phyloP scores from a whole-genome alignment of 495 filamentous ascomycete genomes.

The Neurospora sp. region DNA sequence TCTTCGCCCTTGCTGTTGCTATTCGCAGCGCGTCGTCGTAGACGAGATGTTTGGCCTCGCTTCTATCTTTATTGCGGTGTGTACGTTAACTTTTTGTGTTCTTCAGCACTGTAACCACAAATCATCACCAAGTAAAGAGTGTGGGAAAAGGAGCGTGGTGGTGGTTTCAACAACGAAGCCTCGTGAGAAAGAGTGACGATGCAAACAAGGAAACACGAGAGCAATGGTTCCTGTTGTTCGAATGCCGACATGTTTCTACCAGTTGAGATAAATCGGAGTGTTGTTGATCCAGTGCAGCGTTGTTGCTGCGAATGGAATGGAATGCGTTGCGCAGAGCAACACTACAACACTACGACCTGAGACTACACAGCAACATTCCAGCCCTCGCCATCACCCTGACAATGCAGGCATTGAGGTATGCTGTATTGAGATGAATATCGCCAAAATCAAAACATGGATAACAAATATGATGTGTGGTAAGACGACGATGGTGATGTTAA shows the following conservation, averaged over 20 bases:
- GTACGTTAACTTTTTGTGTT: too few species aligned
- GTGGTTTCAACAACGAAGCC: not conserved
- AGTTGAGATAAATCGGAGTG: not conserved
- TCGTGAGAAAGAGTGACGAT: not conserved
- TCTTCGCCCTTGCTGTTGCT: not conserved
- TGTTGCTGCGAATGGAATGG: slow-evolving; percentile 2
- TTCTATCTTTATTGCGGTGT: not conserved
- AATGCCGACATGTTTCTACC: not conserved
- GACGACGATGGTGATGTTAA: not conserved
- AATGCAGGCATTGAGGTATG: not conserved
- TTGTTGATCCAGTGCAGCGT: not conserved
- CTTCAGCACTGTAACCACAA: too few species aligned
- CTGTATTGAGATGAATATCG: not conserved
- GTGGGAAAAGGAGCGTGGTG: not conserved
- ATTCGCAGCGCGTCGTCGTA: not conserved
- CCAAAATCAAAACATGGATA: not conserved
- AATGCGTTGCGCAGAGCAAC: slow-evolving; percentile 12
- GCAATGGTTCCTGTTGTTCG: not conserved
- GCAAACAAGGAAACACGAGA: not conserved
- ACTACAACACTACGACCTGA: not conserved
- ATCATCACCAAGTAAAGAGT: not conserved
- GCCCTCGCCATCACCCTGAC: not conserved
- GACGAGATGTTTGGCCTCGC: not conserved
- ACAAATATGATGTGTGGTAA: slow-evolving; percentile 3
- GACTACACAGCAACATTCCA: not conserved